Evolutionary conservation across 2,329 filamentous ascomycete genomes (phyloP).

Genomic region (Aspergillus chevalieri): DNA sequence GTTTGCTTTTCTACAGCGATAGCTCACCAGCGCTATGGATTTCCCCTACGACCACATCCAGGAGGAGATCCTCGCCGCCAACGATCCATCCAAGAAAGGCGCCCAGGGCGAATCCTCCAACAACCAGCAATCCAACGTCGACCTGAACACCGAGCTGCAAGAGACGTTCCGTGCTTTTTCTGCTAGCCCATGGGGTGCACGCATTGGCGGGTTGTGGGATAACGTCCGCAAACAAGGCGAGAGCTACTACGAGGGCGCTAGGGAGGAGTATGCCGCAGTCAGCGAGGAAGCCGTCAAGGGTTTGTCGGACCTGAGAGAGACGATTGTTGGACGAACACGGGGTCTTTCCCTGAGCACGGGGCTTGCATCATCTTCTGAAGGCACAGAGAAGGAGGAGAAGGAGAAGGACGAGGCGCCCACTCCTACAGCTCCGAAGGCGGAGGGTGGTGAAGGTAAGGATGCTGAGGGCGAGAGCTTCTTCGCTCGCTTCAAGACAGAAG

Average conservation of each 20-base stretch:
- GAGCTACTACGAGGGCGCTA: conserved; percentile 74
- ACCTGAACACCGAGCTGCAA: conserved; percentile 82
- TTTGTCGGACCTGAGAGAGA: conserved; percentile 62
- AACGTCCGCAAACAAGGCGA: conserved; percentile 93
- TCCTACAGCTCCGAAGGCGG: conserved; percentile 19
- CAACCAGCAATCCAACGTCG: conserved; percentile 31
- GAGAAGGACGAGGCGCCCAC: conserved; percentile 24
- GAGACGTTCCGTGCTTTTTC: conserved; percentile 94
- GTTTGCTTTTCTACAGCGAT: not conserved
- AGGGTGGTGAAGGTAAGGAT: conserved; percentile 10
- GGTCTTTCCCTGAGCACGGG: conserved; percentile 58
- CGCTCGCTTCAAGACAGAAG: conserved; percentile 67
- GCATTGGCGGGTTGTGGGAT: conserved; percentile 80
- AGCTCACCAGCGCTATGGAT: conserved; percentile 61
- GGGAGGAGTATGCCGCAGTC: conserved; percentile 74
- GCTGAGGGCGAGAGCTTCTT: conserved; percentile 58
- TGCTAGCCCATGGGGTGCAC: conserved; percentile 81
- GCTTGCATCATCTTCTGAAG: conserved; percentile 13
- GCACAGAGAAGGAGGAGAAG: conserved; percentile 17
- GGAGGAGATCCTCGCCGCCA: conserved; percentile 64
- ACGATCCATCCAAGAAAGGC: conserved; percentile 45
- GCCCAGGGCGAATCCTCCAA: conserved; percentile 39
- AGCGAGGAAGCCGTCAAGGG: conserved; percentile 77
- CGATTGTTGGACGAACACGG: conserved; percentile 66
- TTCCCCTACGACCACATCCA: conserved; percentile 95